A percentile compares a stretch with the other conserved stretches of the same genome.
These are phyloP conservation scores for Eurotiales sp. DNA, from an alignment of 2,329 filamentous ascomycete genomes.

Conservation along the genomic window DNA sequence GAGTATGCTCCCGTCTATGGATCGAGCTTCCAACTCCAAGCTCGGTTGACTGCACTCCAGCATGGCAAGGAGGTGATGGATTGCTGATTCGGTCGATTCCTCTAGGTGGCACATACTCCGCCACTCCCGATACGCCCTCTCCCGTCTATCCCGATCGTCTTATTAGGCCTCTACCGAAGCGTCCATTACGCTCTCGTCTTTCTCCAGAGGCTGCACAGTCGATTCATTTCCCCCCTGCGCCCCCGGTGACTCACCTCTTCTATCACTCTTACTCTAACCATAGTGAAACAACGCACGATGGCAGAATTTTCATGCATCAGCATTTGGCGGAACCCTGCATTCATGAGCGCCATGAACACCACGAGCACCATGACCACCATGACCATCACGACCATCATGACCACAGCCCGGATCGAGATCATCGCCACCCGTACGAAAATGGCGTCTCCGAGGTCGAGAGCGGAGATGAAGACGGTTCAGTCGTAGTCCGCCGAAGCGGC, in stretches of 20 bases:
- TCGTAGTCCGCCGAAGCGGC: conserved; percentile 40
- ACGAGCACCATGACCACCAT: conserved; percentile 13
- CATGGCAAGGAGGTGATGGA: conserved; percentile 16
- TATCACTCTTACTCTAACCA: conserved; percentile 63
- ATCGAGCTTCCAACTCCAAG: neutral
- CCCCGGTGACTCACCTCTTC: conserved; percentile 69
- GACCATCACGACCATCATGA: conserved; percentile 28
- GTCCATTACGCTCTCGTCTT: conserved; percentile 79
- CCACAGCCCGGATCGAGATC: conserved; percentile 33
- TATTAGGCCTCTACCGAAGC: conserved; percentile 87
- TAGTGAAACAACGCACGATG: conserved; percentile 48
- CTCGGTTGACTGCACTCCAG: neutral
- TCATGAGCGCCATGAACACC: neutral
- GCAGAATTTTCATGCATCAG: conserved; percentile 46
- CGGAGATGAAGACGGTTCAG: conserved; percentile 56
- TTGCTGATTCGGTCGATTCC: conserved; percentile 34
- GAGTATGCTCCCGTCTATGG: conserved; percentile 34
- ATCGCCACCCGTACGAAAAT: conserved; percentile 50
- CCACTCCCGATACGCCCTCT: conserved; percentile 66
- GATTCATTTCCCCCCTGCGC: conserved; percentile 76
- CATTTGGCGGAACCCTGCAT: conserved; percentile 31
- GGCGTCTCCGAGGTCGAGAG: conserved; percentile 54
- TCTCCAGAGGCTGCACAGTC: conserved; percentile 78
- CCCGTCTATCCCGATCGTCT: conserved; percentile 82
- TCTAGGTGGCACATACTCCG: conserved; percentile 48